Base-by-base conservation (phyloP, 345 rosid species). In the Arabis alpina region DNA sequence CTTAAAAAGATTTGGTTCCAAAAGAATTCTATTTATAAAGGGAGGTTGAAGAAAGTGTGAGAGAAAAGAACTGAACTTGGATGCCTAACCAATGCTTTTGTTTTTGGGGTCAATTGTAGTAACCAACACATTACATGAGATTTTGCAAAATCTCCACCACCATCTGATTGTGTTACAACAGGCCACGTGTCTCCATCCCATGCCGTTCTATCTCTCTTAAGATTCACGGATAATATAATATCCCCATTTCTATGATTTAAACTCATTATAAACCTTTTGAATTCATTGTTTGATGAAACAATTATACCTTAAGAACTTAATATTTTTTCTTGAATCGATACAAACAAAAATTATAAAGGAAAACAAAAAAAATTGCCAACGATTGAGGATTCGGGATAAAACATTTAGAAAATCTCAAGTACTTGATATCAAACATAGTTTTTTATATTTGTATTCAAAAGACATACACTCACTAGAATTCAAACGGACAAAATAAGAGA, bases 11-110 rank as follows among this genome's bases (percentile, higher is more conserved):
- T 51, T 28, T 37, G 77, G 54, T 54, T 59, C 50, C 41, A 61
- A 60, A 60, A 67, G 77, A 52, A 74, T 60, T 57, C 7, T 34
- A 48, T 27, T 19, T 19, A 19, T 48, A 76, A 76, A 60, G 54
- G 36, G 39, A 66, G 72, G 28, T 55, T 45, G 66, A 44, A 37
- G 64, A 61, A 68, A 45, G 51, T 61, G 40, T 47, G 32, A 54
- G 58, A 63, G 65, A 50, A 64, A 62, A 56, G 55, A 56, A 61
- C 66, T 65, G 76, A 70, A 76, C 54, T 65, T 76, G 57, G 37
- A 60, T 72, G 74, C 80, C 80, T 77, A 72, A 77, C 80, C 80
- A 66, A 66, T 77, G 64, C 77, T 60, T 77, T 77, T 76, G 44
- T 41, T 59, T 71, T 59, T 27, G 32, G 34, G 49, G 70, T 54